phyloP scores from a whole-genome alignment of 2,329 filamentous ascomycete species.

The Aspergillus chevalieri region DNA sequence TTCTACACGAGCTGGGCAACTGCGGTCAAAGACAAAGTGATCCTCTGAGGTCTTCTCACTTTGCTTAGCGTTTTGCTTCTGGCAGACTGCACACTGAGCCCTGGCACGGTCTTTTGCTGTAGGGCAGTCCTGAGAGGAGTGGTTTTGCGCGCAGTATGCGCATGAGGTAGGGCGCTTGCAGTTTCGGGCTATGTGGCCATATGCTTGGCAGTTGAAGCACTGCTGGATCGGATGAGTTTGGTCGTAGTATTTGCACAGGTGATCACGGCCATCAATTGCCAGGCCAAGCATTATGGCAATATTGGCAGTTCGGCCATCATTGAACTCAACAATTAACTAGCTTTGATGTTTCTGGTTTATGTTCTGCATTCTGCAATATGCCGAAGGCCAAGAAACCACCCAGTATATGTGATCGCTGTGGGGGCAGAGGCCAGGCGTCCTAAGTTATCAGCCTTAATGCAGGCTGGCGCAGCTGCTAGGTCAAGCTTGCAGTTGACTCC shows the following conservation, averaged over 20 bases:
- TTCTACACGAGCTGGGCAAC: no score
- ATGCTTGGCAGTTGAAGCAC: slow-evolving; percentile 1
- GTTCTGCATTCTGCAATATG: no score
- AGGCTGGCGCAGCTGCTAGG: no score
- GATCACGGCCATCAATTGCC: background rate
- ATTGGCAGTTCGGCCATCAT: background rate
- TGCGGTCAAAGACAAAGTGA: no score
- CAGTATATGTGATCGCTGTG: no score
- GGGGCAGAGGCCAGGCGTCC: no score
- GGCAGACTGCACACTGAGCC: background rate
- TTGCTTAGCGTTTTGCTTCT: background rate
- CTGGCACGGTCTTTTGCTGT: background rate
- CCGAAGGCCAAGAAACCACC: no score
- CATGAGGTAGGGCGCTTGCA: background rate
- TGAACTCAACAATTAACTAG: no score
- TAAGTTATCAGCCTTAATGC: no score
- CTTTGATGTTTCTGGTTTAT: no score
- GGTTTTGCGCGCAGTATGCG: background rate
- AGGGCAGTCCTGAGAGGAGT: background rate
- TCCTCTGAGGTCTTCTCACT: background rate
- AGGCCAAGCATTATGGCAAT: background rate
- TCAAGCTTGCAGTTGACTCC: no score
- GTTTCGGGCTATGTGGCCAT: background rate
- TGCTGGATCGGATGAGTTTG: background rate
- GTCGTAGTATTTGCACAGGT: background rate